Conservation (phyloP, 1,139 yeast species). For the Dujonia santamariae region DNA sequence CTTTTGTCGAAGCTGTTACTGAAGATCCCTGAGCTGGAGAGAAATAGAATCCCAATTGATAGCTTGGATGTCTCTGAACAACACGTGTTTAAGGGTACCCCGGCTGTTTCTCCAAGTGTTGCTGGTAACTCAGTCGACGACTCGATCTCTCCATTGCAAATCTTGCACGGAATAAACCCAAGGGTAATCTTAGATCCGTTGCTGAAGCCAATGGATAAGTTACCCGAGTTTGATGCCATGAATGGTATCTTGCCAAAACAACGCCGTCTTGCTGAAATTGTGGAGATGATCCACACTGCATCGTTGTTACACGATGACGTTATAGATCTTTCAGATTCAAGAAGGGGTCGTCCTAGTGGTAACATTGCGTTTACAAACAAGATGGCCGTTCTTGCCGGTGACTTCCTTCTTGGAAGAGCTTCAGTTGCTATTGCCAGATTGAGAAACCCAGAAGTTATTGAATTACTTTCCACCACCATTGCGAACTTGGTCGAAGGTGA, state of each 20-base stretch:
- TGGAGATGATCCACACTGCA: conserved; percentile 98
- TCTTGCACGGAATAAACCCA: conserved; percentile 89
- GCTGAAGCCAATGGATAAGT: conserved; percentile 72
- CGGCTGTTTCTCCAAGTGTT: conserved; percentile 35
- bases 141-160: conserved; percentile 73
- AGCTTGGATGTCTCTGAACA: conserved; percentile 63
- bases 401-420: conserved; percentile 90
- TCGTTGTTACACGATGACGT: conserved; percentile 96
- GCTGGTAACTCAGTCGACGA: conserved; percentile 57
- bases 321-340: conserved; percentile 85
- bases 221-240: conserved; percentile 58
- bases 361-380: conserved; percentile 93
- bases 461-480: conserved; percentile 88
- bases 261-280: conserved; percentile 91
- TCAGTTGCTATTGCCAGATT: conserved; percentile 92
- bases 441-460: conserved; percentile 96
- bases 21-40: conserved; percentile 66
- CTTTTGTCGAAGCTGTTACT: conserved; percentile 79
- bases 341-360: conserved; percentile 90
- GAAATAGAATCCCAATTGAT: conserved; percentile 65
- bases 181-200: conserved; percentile 75
- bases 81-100: conserved; percentile 54
- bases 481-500: conserved; percentile 98
- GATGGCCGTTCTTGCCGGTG: conserved; percentile 97
- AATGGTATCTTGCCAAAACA: conserved; percentile 89